A percentile compares a stretch with the other conserved stretches of the same genome.
These are phyloP conservation scores for Ceratobasidium sp. DNA, from an alignment of 1,284 basidiomycete genomes.

Conservation along the genomic window DNA sequence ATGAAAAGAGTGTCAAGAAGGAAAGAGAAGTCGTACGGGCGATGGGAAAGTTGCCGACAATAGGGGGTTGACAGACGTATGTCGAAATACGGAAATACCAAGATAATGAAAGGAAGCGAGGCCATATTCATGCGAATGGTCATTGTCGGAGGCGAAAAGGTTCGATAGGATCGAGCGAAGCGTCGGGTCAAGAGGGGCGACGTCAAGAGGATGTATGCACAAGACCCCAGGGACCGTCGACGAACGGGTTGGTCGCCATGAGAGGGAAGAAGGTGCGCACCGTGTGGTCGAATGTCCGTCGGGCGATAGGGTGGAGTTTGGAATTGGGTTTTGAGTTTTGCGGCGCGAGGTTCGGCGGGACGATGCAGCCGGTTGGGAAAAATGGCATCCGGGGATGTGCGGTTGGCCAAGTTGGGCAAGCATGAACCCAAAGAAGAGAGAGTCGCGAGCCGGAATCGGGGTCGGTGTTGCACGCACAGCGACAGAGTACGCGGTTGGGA, in stretches of 20 bases:
- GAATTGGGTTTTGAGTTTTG: slow-evolving; percentile 5
- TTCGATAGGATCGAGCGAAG: neutral
- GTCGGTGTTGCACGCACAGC: neutral
- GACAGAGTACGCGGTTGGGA: neutral
- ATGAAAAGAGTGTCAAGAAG: neutral
- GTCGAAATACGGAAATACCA: neutral
- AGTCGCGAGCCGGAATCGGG: neutral
- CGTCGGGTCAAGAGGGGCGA: neutral
- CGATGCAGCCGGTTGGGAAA: neutral
- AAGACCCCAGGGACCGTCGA: neutral
- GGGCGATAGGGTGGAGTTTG: neutral
- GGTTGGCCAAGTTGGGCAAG: slow-evolving; percentile 4
- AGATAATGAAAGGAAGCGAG: neutral
- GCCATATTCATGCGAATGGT: no score
- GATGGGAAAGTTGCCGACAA: slow-evolving; percentile 20
- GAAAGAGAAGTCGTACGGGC: no score
- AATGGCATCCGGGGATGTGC: neutral
- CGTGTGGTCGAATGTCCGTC: neutral
- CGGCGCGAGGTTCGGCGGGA: slow-evolving; percentile 2
- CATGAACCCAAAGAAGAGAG: slow-evolving; percentile 7
- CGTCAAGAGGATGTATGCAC: neutral
- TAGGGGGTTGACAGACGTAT: neutral
- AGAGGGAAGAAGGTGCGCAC: neutral
- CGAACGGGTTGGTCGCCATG: neutral
- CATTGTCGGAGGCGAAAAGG: slow-evolving; percentile 5